phyloP scores from a whole-genome alignment of 352 stramenopile genomes.

The Thalassiosira livingstoniorum region DNA sequence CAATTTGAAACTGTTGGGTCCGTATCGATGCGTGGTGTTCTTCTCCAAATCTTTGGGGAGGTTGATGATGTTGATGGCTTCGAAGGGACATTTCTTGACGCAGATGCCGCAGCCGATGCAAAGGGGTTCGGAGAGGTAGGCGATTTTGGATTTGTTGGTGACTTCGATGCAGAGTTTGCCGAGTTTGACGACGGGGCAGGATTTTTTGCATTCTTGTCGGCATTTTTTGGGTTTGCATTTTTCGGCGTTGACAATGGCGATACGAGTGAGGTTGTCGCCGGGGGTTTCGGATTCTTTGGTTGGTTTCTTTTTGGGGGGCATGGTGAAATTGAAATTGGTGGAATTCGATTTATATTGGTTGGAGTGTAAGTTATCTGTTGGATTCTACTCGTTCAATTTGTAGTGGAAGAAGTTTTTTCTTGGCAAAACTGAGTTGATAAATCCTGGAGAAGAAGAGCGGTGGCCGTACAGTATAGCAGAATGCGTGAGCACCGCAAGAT shows the following conservation, averaged over 20 bases:
- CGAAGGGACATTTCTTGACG: slow-evolving; percentile 99
- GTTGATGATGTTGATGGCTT: slow-evolving; percentile 99
- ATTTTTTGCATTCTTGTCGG: slow-evolving; percentile 99
- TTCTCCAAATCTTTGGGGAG: slow-evolving; percentile 98
- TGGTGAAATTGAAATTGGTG: slow-evolving; percentile 43
- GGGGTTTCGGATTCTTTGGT: slow-evolving; percentile 48
- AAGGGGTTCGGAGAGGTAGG: slow-evolving; percentile 98
- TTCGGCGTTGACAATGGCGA: slow-evolving; percentile 97
- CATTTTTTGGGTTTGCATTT: slow-evolving; percentile 99
- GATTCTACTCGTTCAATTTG: no score
- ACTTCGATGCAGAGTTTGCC: slow-evolving; percentile 99
- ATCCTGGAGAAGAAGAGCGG: no score
- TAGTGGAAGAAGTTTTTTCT: no score
- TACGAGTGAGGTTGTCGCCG: slow-evolving; percentile 94
- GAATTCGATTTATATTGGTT: no score
- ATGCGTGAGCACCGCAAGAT: no score
- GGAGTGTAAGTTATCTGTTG: no score
- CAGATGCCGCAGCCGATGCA: slow-evolving; percentile 99
- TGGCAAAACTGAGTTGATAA: no score
- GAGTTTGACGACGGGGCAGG: slow-evolving; percentile 98
- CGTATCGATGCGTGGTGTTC: slow-evolving; percentile 99
- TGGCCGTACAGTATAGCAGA: no score
- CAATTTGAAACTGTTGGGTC: slow-evolving; percentile 99
- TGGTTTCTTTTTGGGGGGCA: slow-evolving; percentile 76
- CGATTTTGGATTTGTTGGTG: slow-evolving; percentile 94